These are phyloP conservation scores for Mariannaea sp. DNA, from an alignment of 2,329 filamentous ascomycete species.

Conservation along the genomic window DNA sequence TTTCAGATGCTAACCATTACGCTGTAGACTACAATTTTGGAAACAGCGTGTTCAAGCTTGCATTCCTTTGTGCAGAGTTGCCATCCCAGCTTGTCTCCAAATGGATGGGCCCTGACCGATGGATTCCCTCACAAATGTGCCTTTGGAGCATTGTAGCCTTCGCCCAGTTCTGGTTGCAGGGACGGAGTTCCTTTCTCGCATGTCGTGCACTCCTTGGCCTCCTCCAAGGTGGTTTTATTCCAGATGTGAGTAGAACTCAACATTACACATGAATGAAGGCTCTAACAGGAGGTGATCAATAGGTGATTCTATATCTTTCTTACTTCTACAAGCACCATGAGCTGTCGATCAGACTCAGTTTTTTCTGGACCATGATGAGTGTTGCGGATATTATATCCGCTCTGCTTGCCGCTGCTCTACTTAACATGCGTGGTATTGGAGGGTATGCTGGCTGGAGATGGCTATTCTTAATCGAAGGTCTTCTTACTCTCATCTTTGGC, in stretches of 20 bases:
- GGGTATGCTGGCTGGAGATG: slow-evolving; percentile 51
- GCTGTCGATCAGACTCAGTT: slow-evolving; percentile 42
- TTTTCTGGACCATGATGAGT: slow-evolving; percentile 50
- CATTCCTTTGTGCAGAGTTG: slow-evolving; percentile 46
- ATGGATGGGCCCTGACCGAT: slow-evolving; percentile 61
- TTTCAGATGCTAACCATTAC: slow-evolving; percentile 33
- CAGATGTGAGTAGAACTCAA: slow-evolving; percentile 1
- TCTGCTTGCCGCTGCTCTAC: slow-evolving; percentile 46
- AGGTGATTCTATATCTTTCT: slow-evolving; percentile 62
- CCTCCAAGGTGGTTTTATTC: slow-evolving; percentile 15
- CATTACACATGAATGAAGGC: not conserved
- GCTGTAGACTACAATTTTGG: slow-evolving; percentile 38
- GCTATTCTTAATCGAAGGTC: slow-evolving; percentile 59
- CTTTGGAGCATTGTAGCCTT: slow-evolving; percentile 42
- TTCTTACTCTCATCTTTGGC: slow-evolving; percentile 54
- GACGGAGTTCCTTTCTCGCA: slow-evolving; percentile 12
- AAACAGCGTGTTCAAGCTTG: slow-evolving; percentile 40
- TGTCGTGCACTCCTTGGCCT: slow-evolving; percentile 13
- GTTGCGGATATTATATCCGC: slow-evolving; percentile 47
- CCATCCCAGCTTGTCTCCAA: slow-evolving; percentile 65
- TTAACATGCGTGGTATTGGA: slow-evolving; percentile 47
- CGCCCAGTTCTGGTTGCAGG: slow-evolving; percentile 3
- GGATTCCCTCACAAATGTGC: slow-evolving; percentile 62
- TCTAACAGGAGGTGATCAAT: not conserved
- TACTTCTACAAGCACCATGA: slow-evolving; percentile 64